Base-by-base conservation (phyloP, 2,329 filamentous ascomycete genomes). In the Beauveria rudraprayagi region DNA sequence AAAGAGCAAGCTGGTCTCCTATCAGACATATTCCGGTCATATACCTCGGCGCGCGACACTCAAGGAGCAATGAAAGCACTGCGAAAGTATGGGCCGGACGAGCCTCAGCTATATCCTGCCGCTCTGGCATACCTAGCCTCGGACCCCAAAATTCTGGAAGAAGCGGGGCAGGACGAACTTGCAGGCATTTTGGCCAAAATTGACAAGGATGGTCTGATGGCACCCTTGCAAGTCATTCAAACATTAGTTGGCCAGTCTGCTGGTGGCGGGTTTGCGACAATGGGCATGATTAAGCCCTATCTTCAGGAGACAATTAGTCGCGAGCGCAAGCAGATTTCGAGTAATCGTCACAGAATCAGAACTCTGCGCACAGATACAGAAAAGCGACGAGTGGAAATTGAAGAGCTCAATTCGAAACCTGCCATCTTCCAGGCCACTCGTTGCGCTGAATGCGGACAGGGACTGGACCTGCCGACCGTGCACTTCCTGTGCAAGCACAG, bases 401-500 rank as follows among this genome's bases (percentile, higher is more conserved):
- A 83, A 1, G 89, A 92, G 54, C 81, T 99, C 0, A 83, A 83
- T 8, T 82, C 82, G 9, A 93, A 95, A 70, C 92, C 94, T 0
- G 86, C 88, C 22, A 89, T 95, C 1, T 97, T 99, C 79, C 91
- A 95, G 72, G 87, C 92, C 0, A 92, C 92, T 40, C 84, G 94
- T 56, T 99, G 94, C 72, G 87, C 89, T 30, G 87, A 89, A 56
- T 99, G 94, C 72, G 86, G 85, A 17, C 83, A 86, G 43, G 81
- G 84, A 28, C 80, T 97, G 19, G 92, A 97, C 66, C 79, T 97
- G 14, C 94, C 94, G 0, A 90, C 88, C 0, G 92, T 99, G 53
- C 94, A 99, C 71, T 99, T 99, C 72, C 76, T 99, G 65, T 99
- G 94, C 78, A 96, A 96, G 73, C 94, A 99, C 73, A 92, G 88